phyloP scores from a whole-genome alignment of 2,329 filamentous ascomycete species.

The Phialocephala subalpina region DNA sequence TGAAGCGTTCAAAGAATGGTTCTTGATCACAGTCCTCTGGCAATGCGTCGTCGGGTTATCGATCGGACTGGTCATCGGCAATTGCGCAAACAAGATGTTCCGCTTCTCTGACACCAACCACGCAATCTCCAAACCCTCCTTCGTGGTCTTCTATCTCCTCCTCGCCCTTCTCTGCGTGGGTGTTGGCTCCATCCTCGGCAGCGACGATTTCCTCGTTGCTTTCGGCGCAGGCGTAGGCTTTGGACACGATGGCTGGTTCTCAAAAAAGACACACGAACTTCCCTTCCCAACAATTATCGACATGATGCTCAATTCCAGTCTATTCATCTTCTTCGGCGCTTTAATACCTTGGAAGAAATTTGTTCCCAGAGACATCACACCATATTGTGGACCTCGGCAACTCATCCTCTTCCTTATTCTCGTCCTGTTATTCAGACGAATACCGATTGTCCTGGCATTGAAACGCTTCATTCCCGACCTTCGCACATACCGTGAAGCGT shows the following conservation, averaged over 20 bases:
- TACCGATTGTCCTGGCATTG: constrained; percentile 57
- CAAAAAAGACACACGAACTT: constrained; percentile 53
- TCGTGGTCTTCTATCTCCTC: constrained; percentile 63
- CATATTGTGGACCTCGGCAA: constrained; percentile 48
- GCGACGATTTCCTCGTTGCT: constrained; percentile 63
- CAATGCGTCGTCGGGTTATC: constrained; percentile 58
- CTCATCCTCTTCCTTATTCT: constrained; percentile 55
- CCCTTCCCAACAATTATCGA: constrained; percentile 59
- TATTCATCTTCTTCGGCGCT: constrained; percentile 64
- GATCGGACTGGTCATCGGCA: constrained; percentile 56
- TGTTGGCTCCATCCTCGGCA: constrained; percentile 57
- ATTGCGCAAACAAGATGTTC: constrained; percentile 54
- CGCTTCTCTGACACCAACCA: constrained; percentile 53
- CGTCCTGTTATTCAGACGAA: constrained; percentile 59
- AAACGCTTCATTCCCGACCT: constrained; percentile 58
- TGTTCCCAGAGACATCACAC: constrained; percentile 47
- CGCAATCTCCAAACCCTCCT: constrained; percentile 57
- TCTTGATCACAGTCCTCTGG: constrained; percentile 62
- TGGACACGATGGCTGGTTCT: constrained; percentile 60
- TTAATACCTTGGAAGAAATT: constrained; percentile 61
- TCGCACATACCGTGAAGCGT: constrained; percentile 56
- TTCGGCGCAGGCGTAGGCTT: constrained; percentile 64
- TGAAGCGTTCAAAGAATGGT: constrained; percentile 57
- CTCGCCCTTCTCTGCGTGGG: constrained; percentile 60
- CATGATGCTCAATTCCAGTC: constrained; percentile 59